Evolutionary conservation across 805 yeast species (phyloP), one percentile per base, ranked within the genome.

Genomic region (Lachancea meyersii): DNA sequence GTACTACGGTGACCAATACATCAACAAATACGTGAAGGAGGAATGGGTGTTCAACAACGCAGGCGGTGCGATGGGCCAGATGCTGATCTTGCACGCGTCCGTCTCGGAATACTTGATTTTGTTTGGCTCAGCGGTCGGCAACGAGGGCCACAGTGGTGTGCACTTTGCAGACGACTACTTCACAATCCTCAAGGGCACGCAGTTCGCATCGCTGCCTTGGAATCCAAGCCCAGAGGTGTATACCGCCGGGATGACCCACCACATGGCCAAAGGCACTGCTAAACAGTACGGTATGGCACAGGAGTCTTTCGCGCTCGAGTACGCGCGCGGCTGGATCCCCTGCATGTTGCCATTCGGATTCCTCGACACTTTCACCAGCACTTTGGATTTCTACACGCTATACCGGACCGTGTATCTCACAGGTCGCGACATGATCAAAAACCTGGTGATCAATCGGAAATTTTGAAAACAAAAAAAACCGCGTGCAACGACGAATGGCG

Each of bases 301-400:
- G 23, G 95, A 83, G 28, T 72, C 85, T 0, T 93, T 80, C 65
- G 96, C 98, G 9, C 69, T 93, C 51, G 98, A 93, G 63, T 73
- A 91, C 57, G 98, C 98, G 6, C 97, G 91, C 69, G 98, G 98
- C 47, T 93, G 96, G 95, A 86, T 93, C 51, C 97, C 98, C 27
- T 82, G 91, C 33, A 93, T 93, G 98, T 73, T 93, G 47, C 97
- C 97, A 17, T 93, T 93, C 62, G 98, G 98, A 0, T 79, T 91
- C 66, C 68, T 86, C 38, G 95, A 87, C 60, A 77, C 83, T 4
- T 57, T 83, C 46, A 74, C 82, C 41, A 82, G 94, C 32, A 93
- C 97, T 13, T 64, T 89, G 53, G 98, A 93, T 62, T 61, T 80
- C 46, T 63, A 70, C 52, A 79, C 95, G 20, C 71, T 91, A 47